Evolutionary conservation across 192 early-diverging fungal genomes (phyloP), one percentile per base, ranked within the genome.

Genomic region (Gonapodya sp.): DNA sequence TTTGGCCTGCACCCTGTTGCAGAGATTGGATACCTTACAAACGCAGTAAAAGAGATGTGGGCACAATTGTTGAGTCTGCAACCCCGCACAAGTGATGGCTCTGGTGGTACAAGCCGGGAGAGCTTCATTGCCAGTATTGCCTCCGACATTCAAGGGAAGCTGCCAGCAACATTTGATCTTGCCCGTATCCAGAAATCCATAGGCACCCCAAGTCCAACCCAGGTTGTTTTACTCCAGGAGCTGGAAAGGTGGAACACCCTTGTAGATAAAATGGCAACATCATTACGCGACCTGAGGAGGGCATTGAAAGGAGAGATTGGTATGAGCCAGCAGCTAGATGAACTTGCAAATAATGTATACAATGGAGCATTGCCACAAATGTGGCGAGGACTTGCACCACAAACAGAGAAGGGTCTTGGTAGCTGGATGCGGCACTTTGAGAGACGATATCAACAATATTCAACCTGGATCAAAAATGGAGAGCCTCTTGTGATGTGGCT

Each of bases 41-140:
- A 84, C 0, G 88, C 90, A 75, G 90, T 91, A 1, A 88, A 90
- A 80, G 89, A 89, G 79, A 91, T 91, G 88, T 91, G 90, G 90
- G 83, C 81, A 0, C 89, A 91, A 80, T 82, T 91, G 1, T 86
- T 91, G 36, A 87, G 87, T 2, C 82, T 91, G 79, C 90, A 91
- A 79, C 90, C 90, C 0, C 81, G 90, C 36, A 87, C 88, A 0
- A 73, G 88, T 33, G 90, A 91, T 64, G 88, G 88, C 24, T 85
- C 86, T 18, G 90, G 89, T 24, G 90, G 90, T 36, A 89, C 90
- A 79, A 91, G 89, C 80, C 84, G 90, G 18, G 90, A 91, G 81
- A 89, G 90, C 73, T 89, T 91, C 79, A 91, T 91, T 72, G 81
- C 82, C 32, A 87, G 86, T 78, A 91, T 91, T 83, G 90, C 90